These are phyloP conservation scores for Ganoderma resinaceum DNA, from an alignment of 1,284 basidiomycete genomes.

Conservation along the genomic window DNA sequence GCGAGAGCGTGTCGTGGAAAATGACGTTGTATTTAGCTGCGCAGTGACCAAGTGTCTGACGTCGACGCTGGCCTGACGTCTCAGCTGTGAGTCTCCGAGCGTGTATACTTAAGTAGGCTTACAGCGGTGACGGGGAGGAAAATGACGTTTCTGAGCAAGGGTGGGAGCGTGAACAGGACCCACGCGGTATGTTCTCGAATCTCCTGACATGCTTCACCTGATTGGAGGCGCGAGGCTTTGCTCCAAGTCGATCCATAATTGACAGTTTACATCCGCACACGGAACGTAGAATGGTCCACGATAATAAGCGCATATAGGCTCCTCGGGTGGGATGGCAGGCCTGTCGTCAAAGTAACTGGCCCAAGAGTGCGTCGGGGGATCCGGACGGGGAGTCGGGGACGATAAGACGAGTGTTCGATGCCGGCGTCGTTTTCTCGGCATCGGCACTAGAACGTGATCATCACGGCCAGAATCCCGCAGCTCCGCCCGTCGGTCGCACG, in stretches of 20 bases:
- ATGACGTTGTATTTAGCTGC: conserved; percentile 2
- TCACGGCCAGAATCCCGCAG: background rate
- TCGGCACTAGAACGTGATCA: conserved; percentile 4
- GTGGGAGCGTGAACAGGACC: background rate
- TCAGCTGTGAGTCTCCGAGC: background rate
- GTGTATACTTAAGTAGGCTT: background rate
- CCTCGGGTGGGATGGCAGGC: background rate
- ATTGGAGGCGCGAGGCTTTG: background rate
- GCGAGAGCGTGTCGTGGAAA: background rate
- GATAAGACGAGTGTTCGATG: background rate
- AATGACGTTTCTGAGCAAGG: background rate
- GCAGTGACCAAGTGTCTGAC: background rate
- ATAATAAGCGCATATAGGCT: background rate
- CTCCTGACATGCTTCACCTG: background rate
- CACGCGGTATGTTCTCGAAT: background rate
- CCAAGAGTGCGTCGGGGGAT: background rate
- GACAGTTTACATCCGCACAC: background rate
- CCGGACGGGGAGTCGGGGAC: background rate
- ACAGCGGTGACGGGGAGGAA: background rate
- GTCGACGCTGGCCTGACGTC: background rate
- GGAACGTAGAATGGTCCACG: background rate
- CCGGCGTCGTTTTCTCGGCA: background rate
- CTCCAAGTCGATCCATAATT: background rate
- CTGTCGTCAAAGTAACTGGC: background rate
- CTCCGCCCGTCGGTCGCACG: background rate